Base-by-base conservation (phyloP, 495 filamentous ascomycete genomes). In the Neohortaea acidophila region DNA sequence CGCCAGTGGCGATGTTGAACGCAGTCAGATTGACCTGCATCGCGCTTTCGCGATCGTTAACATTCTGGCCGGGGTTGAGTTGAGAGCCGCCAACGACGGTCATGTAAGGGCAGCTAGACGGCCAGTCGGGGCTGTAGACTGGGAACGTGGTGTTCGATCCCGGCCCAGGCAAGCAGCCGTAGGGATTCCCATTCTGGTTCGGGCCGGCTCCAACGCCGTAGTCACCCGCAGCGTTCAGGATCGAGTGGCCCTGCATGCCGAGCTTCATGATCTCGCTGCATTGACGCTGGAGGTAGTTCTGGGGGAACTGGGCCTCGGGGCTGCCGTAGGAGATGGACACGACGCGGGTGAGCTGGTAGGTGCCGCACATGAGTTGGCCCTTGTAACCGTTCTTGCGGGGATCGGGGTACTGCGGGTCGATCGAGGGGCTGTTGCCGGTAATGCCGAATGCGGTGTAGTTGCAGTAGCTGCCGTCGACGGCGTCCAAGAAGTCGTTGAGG, bases 191-290 rank as follows among this genome's bases (percentile, higher is more conserved):
- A 4, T 38, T 12, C 4, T 19, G 10, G 12, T 40, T 40, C 1
- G 41, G 41, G 23, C 23, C 36, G 7, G 26, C 18, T 14, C 27
- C 45, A n/a, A 49, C 45, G 18, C 48, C 51, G 22, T 40, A 48
- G 33, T 54, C 51, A 13, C 44, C 43, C 2, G 39, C 41, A 1
- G 48, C 27, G 2, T 35, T 21, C 12, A 51, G 10, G 21, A 54
- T 29, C 19, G 48, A 45, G 24, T 47, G 45, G 21, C 51, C 51
- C 27, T 51, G 48, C 11, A 54, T 27, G 10, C 27, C 44, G 11
- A 54, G 40, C 35, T 54, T 54, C 47, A 54, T 47, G 40, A 36
- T 40, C 25, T 52, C 51, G 21, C 45, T 42, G 44, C 51, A 54
- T 25, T 49, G 46, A 7, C 51, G 26, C 20, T 33, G n/a, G 10